Percentiles rank a stretch among this genome's conserved stretches.
These are phyloP conservation scores for Starmerella geochares DNA, from an alignment of 805 yeast species.

Conservation along the genomic window DNA sequence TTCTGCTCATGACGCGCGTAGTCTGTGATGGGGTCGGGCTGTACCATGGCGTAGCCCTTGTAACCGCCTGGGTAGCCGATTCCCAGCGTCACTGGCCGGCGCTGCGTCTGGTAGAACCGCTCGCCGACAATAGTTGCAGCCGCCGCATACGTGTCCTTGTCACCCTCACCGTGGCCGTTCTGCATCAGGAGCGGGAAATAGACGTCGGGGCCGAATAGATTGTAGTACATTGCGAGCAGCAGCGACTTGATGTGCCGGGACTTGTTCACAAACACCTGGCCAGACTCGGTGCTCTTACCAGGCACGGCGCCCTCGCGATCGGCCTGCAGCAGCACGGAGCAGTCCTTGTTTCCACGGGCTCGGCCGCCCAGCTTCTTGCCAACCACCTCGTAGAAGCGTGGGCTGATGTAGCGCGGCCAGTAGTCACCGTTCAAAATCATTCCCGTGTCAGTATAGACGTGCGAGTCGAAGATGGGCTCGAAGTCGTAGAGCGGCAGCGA, in stretches of 20 bases:
- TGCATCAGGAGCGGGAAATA: constrained; percentile 52
- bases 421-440: constrained; percentile 73
- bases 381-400: constrained; percentile 59
- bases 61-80: constrained; percentile 11
- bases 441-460: constrained; percentile 45
- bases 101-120: constrained; percentile 45
- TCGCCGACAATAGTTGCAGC: constrained; percentile 56
- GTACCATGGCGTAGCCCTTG: constrained; percentile 46
- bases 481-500: constrained; percentile 60
- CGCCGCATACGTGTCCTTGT: constrained; percentile 66
- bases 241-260: constrained; percentile 47
- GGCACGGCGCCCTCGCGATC: constrained; percentile 61
- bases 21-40: constrained; percentile 59
- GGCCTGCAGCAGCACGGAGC: constrained; percentile 38
- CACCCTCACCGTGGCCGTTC: constrained; percentile 69
- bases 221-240: constrained; percentile 54
- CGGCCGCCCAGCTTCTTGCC: constrained; percentile 40
- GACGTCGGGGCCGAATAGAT: constrained; percentile 50
- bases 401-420: constrained; percentile 77
- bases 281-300: constrained; percentile 58
- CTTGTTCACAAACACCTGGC: constrained; percentile 53
- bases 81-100: constrained; percentile 35
- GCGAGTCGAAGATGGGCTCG: constrained; percentile 46
- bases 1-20: constrained; percentile 25
- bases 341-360: constrained; percentile 27